Percentiles rank a stretch among this genome's conserved stretches.
phyloP scores from a whole-genome alignment of 2,329 filamentous ascomycete species.

The Cladosporium sp. region DNA sequence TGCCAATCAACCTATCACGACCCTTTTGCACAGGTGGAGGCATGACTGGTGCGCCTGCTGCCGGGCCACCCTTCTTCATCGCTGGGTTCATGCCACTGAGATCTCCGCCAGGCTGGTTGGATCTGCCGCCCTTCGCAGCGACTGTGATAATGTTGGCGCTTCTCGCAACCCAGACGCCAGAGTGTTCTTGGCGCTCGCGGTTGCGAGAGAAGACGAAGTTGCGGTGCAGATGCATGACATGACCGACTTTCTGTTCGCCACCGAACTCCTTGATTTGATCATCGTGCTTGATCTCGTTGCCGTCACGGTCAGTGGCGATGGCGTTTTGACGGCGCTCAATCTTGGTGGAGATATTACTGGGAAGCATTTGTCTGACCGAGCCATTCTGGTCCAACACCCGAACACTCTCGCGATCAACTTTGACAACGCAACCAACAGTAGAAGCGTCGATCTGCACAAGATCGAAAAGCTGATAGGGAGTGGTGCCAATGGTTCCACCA shows the following conservation, averaged over 20 bases:
- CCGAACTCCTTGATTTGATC: conserved; percentile 89
- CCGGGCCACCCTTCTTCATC: conserved; percentile 56
- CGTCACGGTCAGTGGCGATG: conserved; percentile 87
- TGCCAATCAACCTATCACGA: conserved; percentile 79
- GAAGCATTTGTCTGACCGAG: conserved; percentile 74
- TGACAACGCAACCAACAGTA: conserved; percentile 89
- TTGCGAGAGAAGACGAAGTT: conserved; percentile 90
- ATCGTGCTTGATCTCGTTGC: conserved; percentile 85
- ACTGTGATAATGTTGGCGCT: conserved; percentile 83
- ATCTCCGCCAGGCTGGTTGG: conserved; percentile 69
- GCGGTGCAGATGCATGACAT: conserved; percentile 89
- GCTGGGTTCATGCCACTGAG: conserved; percentile 90
- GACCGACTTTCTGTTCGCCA: conserved; percentile 79
- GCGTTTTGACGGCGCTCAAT: conserved; percentile 72
- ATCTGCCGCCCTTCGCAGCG: conserved; percentile 86
- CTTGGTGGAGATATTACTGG: conserved; percentile 87
- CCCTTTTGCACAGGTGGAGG: conserved; percentile 70
- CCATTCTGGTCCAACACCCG: conserved; percentile 88
- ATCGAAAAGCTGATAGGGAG: conserved; percentile 87
- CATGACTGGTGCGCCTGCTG: conserved; percentile 53
- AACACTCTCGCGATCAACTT: conserved; percentile 89
- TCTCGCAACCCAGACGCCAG: conserved; percentile 82
- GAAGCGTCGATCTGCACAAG: conserved; percentile 89
- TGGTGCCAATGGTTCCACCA: conserved; percentile 77
- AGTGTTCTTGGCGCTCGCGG: conserved; percentile 77